Percentiles rank a stretch among this genome's conserved stretches.
These are phyloP conservation scores for Adansonia gregorii DNA, from an alignment of 441 rosid species.

Conservation along the genomic window DNA sequence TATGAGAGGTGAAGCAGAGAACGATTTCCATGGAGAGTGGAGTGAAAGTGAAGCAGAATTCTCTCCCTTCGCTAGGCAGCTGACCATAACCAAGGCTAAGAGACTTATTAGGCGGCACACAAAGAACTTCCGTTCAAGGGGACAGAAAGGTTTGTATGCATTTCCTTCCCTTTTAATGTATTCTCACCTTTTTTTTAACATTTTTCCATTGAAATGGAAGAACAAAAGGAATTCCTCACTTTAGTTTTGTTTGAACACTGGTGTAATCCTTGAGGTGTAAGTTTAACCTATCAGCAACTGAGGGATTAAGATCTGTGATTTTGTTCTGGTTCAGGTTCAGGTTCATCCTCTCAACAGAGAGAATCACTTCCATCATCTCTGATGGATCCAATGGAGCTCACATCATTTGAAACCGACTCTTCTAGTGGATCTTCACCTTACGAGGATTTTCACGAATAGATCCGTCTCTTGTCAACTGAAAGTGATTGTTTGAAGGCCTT, in stretches of 20 bases:
- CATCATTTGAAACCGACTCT: slow-evolving; percentile 71
- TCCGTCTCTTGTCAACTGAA: slow-evolving; percentile 10
- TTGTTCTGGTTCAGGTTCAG: slow-evolving; percentile 58
- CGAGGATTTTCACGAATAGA: slow-evolving; percentile 75
- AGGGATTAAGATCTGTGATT: slow-evolving; percentile 1
- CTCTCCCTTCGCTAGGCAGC: slow-evolving; percentile 90
- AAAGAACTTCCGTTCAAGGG: slow-evolving; percentile 78
- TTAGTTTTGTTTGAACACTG: neutral
- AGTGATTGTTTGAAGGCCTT: slow-evolving; percentile 20
- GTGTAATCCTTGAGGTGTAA: neutral
- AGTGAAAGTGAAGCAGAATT: slow-evolving; percentile 91
- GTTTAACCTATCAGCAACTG: neutral
- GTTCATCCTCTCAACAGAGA: slow-evolving; percentile 73
- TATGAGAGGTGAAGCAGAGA: slow-evolving; percentile 97
- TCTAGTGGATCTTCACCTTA: slow-evolving; percentile 84
- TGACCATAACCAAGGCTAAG: slow-evolving; percentile 90
- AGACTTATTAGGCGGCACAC: slow-evolving; percentile 91
- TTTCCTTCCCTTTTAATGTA: slow-evolving; percentile 16
- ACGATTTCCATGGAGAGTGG: slow-evolving; percentile 91
- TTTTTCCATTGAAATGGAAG: neutral
- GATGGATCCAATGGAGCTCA: slow-evolving; percentile 64
- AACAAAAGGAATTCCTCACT: neutral
- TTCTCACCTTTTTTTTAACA: neutral
- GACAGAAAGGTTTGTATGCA: slow-evolving; percentile 69
- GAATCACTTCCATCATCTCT: slow-evolving; percentile 85